Evolutionary conservation across 257 asterid species (phyloP), one percentile per base, ranked within the genome.

Genomic region (Solanum acaule): DNA sequence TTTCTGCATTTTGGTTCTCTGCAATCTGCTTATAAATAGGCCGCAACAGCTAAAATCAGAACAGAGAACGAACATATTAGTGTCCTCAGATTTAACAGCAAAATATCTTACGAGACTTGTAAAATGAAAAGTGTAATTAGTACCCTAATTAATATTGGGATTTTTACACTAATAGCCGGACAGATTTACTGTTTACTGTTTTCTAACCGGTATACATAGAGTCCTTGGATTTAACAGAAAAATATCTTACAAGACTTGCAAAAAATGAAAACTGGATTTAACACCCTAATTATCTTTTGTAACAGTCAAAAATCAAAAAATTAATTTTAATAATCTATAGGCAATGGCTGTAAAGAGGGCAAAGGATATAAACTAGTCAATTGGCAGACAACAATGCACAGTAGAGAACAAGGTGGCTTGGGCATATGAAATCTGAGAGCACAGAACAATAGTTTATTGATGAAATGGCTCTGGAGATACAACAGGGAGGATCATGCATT

Each of bases 1-100:
- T 97, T 93, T 97, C 99, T 37, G 99, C 98, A 91, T 97, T 97
- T 92, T 97, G 96, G 90, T 96, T 97, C 94, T 97, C 99, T 75
- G 99, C 98, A 88, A 97, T 95, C 93, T 97, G 97, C 93, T 92
- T 96, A 91, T 96, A 97, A 90, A 96, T 96, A 87, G 99, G 99
- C 91, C 99, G 98, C 88, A 97, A 98, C 89, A 97, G 94, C 98
- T 95, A 93, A 91, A 59, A 42, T 67, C 61, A 83, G 34, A 86
- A 59, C 49, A 34, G 88, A 89, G 88, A 88, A 72, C 84, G 23
- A 52, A 63, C 63, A 87, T 20, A 42, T 86, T 67, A 76, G 49
- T 6, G 49, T 52, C 31, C 81, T 31, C 59, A 29, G 52, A 59
- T 38, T 65, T 44, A 88, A 68, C 82, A 79, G 87, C 33, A 89